Evolutionary conservation across 2,329 filamentous ascomycete species (phyloP), one percentile per base, ranked within the genome.

Genomic region (Beauveria caledonica): DNA sequence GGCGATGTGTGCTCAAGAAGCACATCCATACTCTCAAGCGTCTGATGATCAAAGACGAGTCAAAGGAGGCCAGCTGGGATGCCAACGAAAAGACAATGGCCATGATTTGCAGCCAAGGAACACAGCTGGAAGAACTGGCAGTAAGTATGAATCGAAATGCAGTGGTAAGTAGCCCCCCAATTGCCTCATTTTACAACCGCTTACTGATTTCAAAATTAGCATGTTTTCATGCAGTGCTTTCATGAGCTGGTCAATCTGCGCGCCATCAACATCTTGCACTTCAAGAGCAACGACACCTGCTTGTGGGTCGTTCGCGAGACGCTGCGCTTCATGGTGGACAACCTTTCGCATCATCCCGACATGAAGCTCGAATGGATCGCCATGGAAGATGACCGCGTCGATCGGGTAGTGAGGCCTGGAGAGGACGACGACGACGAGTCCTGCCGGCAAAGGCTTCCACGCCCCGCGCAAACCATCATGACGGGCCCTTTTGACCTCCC

Each of bases 11-110:
- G 0, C 74, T 88, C 27, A 80, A 77, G 68, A 86, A 80, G 71
- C 86, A 88, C 66, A 75, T 83, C 60, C 66, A 67, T 11, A 79
- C 75, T 1, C 70, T 88, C 19, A 79, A 76, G 67, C 75, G 80
- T 11, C 69, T 88, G 19, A 81, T 86, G 76, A 80, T 88, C 64
- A 82, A 83, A 66, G 85, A 87, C 64, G 77, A 84, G 54, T 69
- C 71, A 2, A 69, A 68, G 33, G 76, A 77, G 49, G 68, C 71
- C 7, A 71, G 73, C 6, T 88, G 86, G 86, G 83, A 86, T 66
- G 65, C 79, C 5, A 78, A 86, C 60, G 75, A 79, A 49, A 82
- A 80, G 68, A 78, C 80, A 0, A 77, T 82, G 60, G 71, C 78
- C 58, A 70, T 84, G n/a, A 74, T 86, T 5, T 83, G 82, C 65